Evolutionary conservation across 1,139 yeast species (phyloP), one percentile per base, ranked within the genome.

Genomic region (Geotrichum carabidarum): DNA sequence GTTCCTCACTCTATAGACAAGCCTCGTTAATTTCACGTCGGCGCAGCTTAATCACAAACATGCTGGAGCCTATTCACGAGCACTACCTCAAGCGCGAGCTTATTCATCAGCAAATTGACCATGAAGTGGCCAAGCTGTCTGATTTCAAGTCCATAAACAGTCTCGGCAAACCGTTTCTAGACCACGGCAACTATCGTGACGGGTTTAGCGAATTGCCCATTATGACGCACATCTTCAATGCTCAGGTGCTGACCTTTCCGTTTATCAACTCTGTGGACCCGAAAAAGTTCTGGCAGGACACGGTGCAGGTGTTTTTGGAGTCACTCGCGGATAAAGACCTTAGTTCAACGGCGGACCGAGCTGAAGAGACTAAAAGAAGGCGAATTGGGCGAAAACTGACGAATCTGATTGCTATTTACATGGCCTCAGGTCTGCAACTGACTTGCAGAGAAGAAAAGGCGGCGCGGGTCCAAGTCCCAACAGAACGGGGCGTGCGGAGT

Each of bases 11-110:
- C 14, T 35, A 35, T 35, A 14, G 14, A 35, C 14, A 35, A 12
- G n/a, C 6, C n/a, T 35, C 14, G 38, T 14, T 35, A 35, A 12
- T 12, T 35, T 35, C 38, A 35, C 15, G 12, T 7, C 7, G 22
- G 44, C 12, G 4, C 41, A 45, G 18, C 40, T 30, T 2, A 6
- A 34, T 34, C n/a, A 32, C 36, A 8, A 22, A n/a, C 17, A 27
- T 40, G 51, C 44, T 48, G 8, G 35, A 44, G 4, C 54, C 58
- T n/a, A 46, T 78, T 0, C 85, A 87, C 65, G 95, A 88, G 69
- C 97, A 91, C 64, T 87, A 86, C 67, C 76, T 91, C 55, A 91
- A 91, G 70, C 81, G 94, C 63, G 90, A 86, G 68, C 74, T 91
- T 38, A 71, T 91, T 36, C 79, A 82, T 59, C 73, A 78, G 14